Evolutionary conservation across 2,329 filamentous ascomycete species (phyloP).

Genomic region (Hymenoscyphus repandus): DNA sequence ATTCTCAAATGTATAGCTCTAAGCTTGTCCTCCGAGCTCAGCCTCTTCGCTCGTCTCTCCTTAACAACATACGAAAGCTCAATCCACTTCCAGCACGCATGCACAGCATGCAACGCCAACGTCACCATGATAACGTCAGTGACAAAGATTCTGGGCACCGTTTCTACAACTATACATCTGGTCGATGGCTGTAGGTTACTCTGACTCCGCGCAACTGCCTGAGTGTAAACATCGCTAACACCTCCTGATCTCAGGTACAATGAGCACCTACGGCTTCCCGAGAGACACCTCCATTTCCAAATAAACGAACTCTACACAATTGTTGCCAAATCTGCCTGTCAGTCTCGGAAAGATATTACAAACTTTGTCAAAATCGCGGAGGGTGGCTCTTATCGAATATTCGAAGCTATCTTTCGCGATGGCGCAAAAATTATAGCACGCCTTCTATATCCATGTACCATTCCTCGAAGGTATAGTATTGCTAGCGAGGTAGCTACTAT

Average conservation of each 20-base stretch:
- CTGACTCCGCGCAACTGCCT: background rate
- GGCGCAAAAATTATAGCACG: slow-evolving; percentile 23
- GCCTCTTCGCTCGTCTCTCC: background rate
- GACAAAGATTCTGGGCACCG: background rate
- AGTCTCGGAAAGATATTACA: slow-evolving; percentile 19
- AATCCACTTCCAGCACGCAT: background rate
- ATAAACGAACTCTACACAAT: slow-evolving; percentile 20
- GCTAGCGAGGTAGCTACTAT: slow-evolving; percentile 23
- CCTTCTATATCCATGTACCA: slow-evolving; percentile 20
- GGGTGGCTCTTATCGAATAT: slow-evolving; percentile 27
- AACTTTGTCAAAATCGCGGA: slow-evolving; percentile 25
- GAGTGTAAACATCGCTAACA: slow-evolving; percentile 2
- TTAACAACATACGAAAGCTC: background rate
- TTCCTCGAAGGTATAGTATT: slow-evolving; percentile 14
- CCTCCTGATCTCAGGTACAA: slow-evolving; percentile 21
- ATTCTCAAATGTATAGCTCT: background rate
- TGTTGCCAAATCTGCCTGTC: slow-evolving; percentile 23
- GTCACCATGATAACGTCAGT: background rate
- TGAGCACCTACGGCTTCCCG: slow-evolving; percentile 24
- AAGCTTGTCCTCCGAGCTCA: background rate
- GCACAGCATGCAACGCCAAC: background rate
- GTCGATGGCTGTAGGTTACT: slow-evolving; percentile 24
- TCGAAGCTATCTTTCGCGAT: slow-evolving; percentile 24
- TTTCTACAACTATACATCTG: slow-evolving; percentile 27
- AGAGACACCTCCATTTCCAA: slow-evolving; percentile 24